A percentile compares a stretch with the other conserved stretches of the same genome.
Evolutionary conservation across 176 grass and related monocot genomes (phyloP).

Genomic region (Tuctoria greenei): DNA sequence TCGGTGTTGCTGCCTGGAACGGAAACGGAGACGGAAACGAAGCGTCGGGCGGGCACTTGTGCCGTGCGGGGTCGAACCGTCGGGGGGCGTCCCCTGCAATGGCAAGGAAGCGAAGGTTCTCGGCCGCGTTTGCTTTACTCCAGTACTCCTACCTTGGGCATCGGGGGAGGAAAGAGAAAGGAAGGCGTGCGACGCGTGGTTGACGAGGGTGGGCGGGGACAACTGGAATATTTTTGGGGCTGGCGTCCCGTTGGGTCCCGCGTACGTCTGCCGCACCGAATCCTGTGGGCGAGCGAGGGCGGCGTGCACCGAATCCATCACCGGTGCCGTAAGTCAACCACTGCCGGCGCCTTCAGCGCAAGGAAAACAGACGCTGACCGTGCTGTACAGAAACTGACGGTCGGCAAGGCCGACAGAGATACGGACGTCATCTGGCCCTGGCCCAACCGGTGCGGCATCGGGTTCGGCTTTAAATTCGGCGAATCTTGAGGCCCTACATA

Average conservation of each 20-base stretch:
- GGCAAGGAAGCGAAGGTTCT: slow-evolving; percentile 19
- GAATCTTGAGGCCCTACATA: neutral
- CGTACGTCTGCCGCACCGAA: slow-evolving; percentile 31
- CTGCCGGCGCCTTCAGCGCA: neutral
- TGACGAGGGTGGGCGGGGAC: neutral
- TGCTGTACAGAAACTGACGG: neutral
- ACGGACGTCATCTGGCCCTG: neutral
- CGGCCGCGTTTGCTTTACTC: neutral
- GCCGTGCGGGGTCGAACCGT: neutral
- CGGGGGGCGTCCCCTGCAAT: neutral
- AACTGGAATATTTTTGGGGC: slow-evolving; percentile 21
- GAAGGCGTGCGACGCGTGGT: neutral
- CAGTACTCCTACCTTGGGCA: neutral
- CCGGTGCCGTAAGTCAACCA: too few relatives aligned
- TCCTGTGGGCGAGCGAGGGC: neutral
- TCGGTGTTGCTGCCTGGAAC: neutral
- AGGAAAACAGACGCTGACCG: neutral
- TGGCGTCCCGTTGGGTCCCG: neutral
- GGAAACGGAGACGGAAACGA: neutral
- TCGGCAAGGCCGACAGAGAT: neutral
- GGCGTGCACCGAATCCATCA: slow-evolving; percentile 11
- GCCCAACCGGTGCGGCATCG: neutral
- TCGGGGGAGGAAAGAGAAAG: slow-evolving; percentile 8
- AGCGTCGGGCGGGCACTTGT: neutral
- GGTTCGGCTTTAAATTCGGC: neutral